Conservation (phyloP, 371 early-diverging fungal species). For the Mortierella sp. region DNA sequence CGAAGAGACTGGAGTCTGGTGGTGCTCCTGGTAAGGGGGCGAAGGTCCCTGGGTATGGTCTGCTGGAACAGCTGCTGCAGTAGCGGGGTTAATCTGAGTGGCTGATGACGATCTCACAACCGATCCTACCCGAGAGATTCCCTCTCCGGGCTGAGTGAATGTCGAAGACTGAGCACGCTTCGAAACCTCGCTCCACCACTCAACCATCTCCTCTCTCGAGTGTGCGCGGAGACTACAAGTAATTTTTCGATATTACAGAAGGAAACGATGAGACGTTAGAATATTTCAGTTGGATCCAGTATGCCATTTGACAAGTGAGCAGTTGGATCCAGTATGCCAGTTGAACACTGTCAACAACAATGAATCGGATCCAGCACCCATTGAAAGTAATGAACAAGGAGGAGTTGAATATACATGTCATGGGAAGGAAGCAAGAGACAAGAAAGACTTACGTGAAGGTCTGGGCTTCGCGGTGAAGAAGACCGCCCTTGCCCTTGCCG, state of each 20-base stretch:
- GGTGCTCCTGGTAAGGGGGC: constrained; percentile 32
- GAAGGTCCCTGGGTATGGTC: constrained; percentile 25
- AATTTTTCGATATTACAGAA: neutral
- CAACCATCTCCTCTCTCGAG: constrained; percentile 53
- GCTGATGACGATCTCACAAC: constrained; percentile 33
- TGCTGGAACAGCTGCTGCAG: neutral
- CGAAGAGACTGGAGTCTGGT: constrained; percentile 4
- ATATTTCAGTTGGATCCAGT: too few species aligned
- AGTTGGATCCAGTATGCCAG: too few species aligned
- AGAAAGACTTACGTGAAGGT: constrained; percentile 46
- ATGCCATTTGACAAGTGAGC: too few species aligned
- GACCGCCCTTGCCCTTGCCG: constrained; percentile 55
- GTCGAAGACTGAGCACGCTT: constrained; percentile 51
- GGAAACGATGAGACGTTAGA: neutral
- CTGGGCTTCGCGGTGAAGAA: constrained; percentile 49
- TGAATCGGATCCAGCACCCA: too few species aligned
- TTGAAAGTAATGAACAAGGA: too few species aligned
- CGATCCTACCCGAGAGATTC: constrained; percentile 43
- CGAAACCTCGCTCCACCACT: constrained; percentile 54
- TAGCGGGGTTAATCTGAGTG: constrained; percentile 14
- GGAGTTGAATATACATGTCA: too few species aligned
- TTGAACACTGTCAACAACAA: too few species aligned
- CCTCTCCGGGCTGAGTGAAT: constrained; percentile 38
- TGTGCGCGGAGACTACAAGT: constrained; percentile 42
- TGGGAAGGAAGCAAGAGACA: neutral